A percentile compares a stretch with the other conserved stretches of the same genome.
These are phyloP conservation scores for Russula dissimulans DNA, from an alignment of 768 basidiomycete species.

Conservation along the genomic window DNA sequence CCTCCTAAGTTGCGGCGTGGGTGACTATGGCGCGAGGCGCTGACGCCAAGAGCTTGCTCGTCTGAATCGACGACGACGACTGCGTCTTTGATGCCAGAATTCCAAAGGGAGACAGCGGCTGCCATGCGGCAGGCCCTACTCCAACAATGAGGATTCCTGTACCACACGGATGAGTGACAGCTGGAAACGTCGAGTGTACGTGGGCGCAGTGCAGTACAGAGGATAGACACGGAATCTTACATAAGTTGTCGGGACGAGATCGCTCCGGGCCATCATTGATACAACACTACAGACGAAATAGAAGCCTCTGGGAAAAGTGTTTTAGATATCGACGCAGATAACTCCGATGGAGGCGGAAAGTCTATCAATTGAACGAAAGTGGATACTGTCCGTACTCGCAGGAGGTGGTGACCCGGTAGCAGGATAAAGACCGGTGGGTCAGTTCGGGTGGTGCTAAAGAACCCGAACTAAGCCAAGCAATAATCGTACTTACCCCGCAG, in stretches of 20 bases:
- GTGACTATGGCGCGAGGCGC: conserved; percentile 39
- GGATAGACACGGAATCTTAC: neutral
- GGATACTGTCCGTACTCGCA: too few species aligned
- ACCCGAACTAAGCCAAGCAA: too few species aligned
- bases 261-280: too few species aligned
- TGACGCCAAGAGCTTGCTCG: conserved; percentile 23
- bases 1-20: conserved; percentile 48
- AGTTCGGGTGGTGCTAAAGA: too few species aligned
- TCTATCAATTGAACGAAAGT: too few species aligned
- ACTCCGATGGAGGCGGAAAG: too few species aligned
- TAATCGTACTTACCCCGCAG: too few species aligned
- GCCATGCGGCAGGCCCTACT: conserved; percentile 41
- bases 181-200: too few species aligned
- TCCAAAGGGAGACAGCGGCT: conserved; percentile 36
- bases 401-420: too few species aligned
- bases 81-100: conserved; percentile 35
- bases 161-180: conserved; percentile 10
- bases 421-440: too few species aligned
- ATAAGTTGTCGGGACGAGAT: neutral
- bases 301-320: too few species aligned
- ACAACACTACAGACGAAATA: neutral
- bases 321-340: too few species aligned
- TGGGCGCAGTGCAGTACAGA: neutral
- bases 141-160: conserved; percentile 42
- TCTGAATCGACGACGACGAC: conserved; percentile 38